These are phyloP conservation scores for Corchorus olitorius DNA, from an alignment of 345 rosid species.

Conservation along the genomic window DNA sequence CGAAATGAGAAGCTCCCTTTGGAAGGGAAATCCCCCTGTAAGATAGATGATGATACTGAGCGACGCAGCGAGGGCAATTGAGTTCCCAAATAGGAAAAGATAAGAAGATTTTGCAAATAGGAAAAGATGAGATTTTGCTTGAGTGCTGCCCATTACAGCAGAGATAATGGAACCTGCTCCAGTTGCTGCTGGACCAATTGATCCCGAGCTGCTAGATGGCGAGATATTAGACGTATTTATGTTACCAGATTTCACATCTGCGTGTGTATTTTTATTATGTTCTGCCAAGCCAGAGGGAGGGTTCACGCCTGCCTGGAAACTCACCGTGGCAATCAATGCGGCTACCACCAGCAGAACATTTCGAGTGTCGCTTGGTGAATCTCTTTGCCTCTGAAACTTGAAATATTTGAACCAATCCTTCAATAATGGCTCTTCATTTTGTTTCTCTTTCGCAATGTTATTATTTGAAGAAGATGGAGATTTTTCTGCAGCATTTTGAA, in stretches of 20 bases:
- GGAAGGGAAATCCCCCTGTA: conserved; percentile 2
- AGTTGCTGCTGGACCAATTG: no score
- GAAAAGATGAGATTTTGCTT: neutral
- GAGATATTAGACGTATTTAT: no score
- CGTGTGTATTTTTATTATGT: neutral
- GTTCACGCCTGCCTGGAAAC: conserved; percentile 1
- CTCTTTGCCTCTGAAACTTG: conserved; percentile 8
- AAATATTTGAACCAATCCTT: conserved; percentile 15
- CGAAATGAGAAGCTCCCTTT: conserved; percentile 6
- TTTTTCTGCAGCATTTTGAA: neutral
- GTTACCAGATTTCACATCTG: neutral
- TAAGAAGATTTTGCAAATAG: no score
- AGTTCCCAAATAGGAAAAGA: conserved; percentile 5
- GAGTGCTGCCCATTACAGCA: no score
- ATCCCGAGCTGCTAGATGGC: no score
- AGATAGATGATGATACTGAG: neutral
- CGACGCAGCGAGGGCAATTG: neutral
- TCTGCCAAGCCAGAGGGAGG: neutral
- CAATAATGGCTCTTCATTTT: neutral
- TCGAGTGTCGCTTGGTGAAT: conserved; percentile 9
- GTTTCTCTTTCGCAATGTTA: neutral
- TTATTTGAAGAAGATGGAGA: neutral
- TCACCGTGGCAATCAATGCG: neutral
- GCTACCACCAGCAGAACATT: neutral
- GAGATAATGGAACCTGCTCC: no score